Conservation (phyloP, 371 early-diverging fungal species). For the Mucor saturninus region DNA sequence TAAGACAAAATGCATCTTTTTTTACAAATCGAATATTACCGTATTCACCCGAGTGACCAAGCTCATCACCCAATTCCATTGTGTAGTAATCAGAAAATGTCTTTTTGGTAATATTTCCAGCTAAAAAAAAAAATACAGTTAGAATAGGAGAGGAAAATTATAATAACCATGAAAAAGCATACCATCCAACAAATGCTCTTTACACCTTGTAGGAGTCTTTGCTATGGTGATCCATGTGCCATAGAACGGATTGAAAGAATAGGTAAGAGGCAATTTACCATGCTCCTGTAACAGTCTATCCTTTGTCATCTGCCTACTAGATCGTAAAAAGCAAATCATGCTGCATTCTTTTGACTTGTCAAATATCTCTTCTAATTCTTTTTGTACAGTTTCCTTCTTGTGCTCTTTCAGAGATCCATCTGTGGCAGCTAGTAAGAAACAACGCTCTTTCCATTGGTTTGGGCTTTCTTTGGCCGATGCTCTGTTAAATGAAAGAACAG, state of each 20-base stretch:
- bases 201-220: conserved; percentile 22
- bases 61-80: conserved; percentile 25
- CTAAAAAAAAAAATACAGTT: not conserved
- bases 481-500: conserved; percentile 16
- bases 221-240: conserved; percentile 29
- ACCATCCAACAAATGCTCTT: conserved; percentile 28
- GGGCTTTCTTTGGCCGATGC: conserved; percentile 8
- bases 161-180: not conserved
- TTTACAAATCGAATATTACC: conserved; percentile 1
- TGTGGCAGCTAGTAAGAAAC: conserved; percentile 20
- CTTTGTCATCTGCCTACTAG: conserved; percentile 17
- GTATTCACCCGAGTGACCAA: conserved; percentile 22
- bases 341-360: conserved; percentile 24
- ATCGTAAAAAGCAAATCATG: conserved; percentile 31
- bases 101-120: conserved; percentile 8
- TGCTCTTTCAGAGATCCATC: not conserved
- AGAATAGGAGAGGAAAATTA: not conserved
- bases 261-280: not conserved
- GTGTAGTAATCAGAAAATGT: conserved; percentile 25
- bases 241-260: conserved; percentile 23
- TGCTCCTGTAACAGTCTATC: conserved; percentile 2
- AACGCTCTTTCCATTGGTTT: conserved; percentile 22
- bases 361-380: conserved; percentile 18
- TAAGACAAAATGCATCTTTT: too few relatives aligned
- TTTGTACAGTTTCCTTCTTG: conserved; percentile 4